Conservation (phyloP, 495 filamentous ascomycete species). For the Apiosordaria backusii region DNA sequence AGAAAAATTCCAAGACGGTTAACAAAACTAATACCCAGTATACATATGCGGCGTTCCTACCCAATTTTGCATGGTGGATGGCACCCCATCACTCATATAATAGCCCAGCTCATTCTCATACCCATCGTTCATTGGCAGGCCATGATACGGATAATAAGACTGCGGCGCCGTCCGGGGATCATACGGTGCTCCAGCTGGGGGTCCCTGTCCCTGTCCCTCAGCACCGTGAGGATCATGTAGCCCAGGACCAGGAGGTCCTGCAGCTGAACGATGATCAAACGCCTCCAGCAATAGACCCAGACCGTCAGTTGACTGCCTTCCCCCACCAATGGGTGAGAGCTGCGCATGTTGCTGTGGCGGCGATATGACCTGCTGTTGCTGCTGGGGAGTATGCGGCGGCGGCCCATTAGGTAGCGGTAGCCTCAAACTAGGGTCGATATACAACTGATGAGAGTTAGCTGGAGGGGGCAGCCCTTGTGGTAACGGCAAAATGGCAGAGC, state of each 20-base stretch:
- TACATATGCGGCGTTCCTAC: constrained; percentile 22
- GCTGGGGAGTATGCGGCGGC: neutral
- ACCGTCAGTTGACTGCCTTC: constrained; percentile 15
- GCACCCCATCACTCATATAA: constrained; percentile 28
- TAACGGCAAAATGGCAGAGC: neutral
- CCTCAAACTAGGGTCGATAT: neutral
- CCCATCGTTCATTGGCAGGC: constrained; percentile 27
- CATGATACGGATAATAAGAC: constrained; percentile 23
- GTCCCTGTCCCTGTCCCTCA: neutral
- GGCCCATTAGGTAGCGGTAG: neutral
- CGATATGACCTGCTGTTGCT: neutral
- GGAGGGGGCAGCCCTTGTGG: neutral
- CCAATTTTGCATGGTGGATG: constrained; percentile 24
- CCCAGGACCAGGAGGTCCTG: neutral
- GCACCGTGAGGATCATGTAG: neutral
- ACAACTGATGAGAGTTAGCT: neutral
- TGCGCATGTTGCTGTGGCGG: neutral
- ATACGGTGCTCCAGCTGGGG: constrained; percentile 11
- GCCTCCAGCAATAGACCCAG: constrained; percentile 31
- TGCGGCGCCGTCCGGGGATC: constrained; percentile 24
- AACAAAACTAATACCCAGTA: neutral
- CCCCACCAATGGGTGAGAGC: neutral
- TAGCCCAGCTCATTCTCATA: constrained; percentile 34
- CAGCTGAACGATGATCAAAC: constrained; percentile 22
- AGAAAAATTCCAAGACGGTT: neutral